Base-by-base conservation (phyloP, 345 rosid genomes). In the Populus deltoides region DNA sequence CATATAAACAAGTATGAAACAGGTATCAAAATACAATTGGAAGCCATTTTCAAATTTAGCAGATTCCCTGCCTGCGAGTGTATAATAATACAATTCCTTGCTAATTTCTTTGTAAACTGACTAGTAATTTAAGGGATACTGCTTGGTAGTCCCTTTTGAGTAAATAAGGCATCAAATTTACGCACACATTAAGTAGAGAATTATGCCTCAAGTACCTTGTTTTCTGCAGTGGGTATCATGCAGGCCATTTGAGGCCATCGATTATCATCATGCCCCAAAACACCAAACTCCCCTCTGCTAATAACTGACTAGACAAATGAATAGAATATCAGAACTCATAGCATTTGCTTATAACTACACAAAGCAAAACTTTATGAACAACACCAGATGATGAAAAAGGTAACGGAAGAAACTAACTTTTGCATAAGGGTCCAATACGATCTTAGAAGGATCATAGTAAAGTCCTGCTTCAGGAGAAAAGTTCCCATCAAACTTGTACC, bases 191-290 rank as follows among this genome's bases (percentile, higher is more conserved):
- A 31, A 55, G 68, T 17, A 22, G 18, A 61, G 66, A 73, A 62
- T 18, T 61, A 53, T 16, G 16, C 62, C 55, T 77, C 35, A 25
- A 69, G 45, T 87, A 93, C 99, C 99, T 93, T 87, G 75, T 90
- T 88, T 24, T 85, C 85, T 73, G 72, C 66, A 79, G 83, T 73
- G 18, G 99, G 98, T 55, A 95, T 87, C 89, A 83, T 91, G 81
- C 97, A 84, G 61, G 93, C 98, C 99, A 95, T 92, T 88, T 91
- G 98, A 47, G 98, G 94, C 99, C 99, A 95, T 85, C 90, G 87
- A 75, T 86, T 88, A 41, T 83, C 93, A 61, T 82, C 94, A 73
- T 84, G 85, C 67, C 92, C 97, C 76, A 89, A 74, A 78, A 85
- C 87, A 22, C 97, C 98, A 81, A 90, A 95, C 76, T 91, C 91